Base-by-base conservation (phyloP, 2,329 filamentous ascomycete genomes). In the Emmonsiellopsis sp. region DNA sequence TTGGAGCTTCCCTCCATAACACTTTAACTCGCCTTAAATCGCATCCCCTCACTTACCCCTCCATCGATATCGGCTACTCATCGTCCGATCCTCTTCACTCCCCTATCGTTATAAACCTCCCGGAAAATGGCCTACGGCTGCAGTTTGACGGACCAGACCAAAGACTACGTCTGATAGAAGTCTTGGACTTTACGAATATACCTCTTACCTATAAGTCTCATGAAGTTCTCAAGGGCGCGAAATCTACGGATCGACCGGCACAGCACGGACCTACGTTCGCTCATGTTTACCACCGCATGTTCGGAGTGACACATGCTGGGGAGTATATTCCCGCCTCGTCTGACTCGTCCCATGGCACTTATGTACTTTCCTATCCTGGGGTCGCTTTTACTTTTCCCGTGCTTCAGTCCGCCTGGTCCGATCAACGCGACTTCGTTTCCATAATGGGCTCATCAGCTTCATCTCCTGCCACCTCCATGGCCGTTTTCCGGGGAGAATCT, bases 141-240 rank as follows among this genome's bases (percentile, higher is more conserved):
- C 89, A 89, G 42, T 98, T 98, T 66, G 93, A 98, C 66, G 93
- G 91, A 0, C 84, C 88, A 3, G 91, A 97, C 63, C 93, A 98
- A 70, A 83, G 92, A 37, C 75, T 98, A 42, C 87, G 93, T 2
- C 74, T 98, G 57, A 89, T 98, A 61, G 93, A 98, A 70, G 83
- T 97, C 7, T 72, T 89, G 52, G 90, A 97, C 72, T 96, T 98
- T 66, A 84, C 86, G 46, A 93, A 89, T 68, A 89, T 84, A 57
- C 81, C 84, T 57, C 82, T 97, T 57, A 83, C 85, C 15, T 95
- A 96, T 73, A 93, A 89, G 62, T 81, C 82, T 58, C 83, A 84
- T 51, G 88, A 94, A 58, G 80, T 96, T 13, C 79, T 90, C 51
- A 91, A 89, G 64, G 63, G 64, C 26, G 55, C 58, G 11, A 72